Base-by-base conservation (phyloP, 2,329 filamentous ascomycete species). In the Exophiala alcalophila region DNA sequence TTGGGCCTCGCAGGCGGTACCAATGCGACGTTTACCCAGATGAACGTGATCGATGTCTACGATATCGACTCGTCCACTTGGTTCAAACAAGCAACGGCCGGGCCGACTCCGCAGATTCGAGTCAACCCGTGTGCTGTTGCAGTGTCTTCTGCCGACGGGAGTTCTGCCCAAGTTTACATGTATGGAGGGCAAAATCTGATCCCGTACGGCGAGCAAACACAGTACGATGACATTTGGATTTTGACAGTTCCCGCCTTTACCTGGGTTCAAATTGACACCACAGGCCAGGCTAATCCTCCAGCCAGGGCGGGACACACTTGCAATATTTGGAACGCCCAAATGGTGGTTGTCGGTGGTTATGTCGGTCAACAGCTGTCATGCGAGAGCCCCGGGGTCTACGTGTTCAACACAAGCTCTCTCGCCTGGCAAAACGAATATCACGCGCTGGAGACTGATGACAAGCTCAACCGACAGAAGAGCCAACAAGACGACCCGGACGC, bases 21-120 rank as follows among this genome's bases (percentile, higher is more conserved):
- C 66, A 73, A 78, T 57, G 66, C 70, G 18, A 77, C 80, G 15
- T 89, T 86, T 56, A 77, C 74, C 0, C 70, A 74, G 11, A 89
- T 91, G 68, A 88, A 81, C 34, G 73, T 77, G 11, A 81, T 90
- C 26, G 83, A 90, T 53, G 78, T 91, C n/a, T 92, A 87, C 61
- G 86, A 92, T 57, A 77, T 91, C 44, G 83, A 77, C 3, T 74
- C 66, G 20, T 72, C 76, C 2, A 75, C 70, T 5, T 92, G 86
- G 86, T 86, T 84, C 59, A 82, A 80, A 54, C 86, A 92, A 61
- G 67, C 74, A 3, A 86, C 85, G 0, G 71, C 69, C 3, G 79
- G 77, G 2, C 70, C 71, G 0, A 73, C 72, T 3, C 82, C 83
- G 0, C 67, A 73, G 0, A 79, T 67, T 61, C 76, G 64, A 59